These are phyloP conservation scores for Babesia gibsoni DNA, from an alignment of 169 alveolate species.

Conservation along the genomic window DNA sequence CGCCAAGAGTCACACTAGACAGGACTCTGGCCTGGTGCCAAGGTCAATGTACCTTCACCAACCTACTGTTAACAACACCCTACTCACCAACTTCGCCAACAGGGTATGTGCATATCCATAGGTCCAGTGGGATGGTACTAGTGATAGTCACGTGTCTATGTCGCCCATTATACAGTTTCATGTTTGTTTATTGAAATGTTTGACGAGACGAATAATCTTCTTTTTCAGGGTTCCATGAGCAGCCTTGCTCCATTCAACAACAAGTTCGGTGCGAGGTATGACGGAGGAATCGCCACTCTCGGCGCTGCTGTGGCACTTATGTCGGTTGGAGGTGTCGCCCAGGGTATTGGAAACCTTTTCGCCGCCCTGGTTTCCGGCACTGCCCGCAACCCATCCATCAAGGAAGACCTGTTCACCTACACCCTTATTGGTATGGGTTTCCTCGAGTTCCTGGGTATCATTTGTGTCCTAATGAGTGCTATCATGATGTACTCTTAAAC, in stretches of 20 bases:
- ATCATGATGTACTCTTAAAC: constrained; percentile 81
- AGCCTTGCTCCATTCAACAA: constrained; percentile 57
- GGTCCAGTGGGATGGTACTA: background rate
- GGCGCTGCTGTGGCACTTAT: constrained; percentile 81
- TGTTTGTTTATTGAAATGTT: no score
- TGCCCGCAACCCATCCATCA: constrained; percentile 85
- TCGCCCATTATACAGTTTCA: no score
- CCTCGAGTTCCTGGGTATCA: constrained; percentile 85
- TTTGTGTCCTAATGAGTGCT: constrained; percentile 86
- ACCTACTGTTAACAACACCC: constrained; percentile 12
- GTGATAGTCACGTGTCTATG: no score
- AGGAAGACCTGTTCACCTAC: constrained; percentile 86
- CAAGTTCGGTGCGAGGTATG: constrained; percentile 75
- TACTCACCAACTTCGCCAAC: constrained; percentile 38
- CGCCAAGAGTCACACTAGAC: background rate
- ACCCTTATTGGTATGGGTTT: constrained; percentile 90
- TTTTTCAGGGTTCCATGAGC: constrained; percentile 45
- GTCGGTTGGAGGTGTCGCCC: constrained; percentile 86
- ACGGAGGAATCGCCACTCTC: constrained; percentile 77
- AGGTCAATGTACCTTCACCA: constrained; percentile 33
- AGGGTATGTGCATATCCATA: constrained; percentile 7
- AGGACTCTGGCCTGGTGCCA: background rate
- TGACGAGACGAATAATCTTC: no score
- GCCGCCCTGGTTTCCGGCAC: constrained; percentile 89
- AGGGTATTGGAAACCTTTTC: constrained; percentile 88